phyloP scores from a whole-genome alignment of 1,284 basidiomycete species.

The Chondrostereum purpureum region DNA sequence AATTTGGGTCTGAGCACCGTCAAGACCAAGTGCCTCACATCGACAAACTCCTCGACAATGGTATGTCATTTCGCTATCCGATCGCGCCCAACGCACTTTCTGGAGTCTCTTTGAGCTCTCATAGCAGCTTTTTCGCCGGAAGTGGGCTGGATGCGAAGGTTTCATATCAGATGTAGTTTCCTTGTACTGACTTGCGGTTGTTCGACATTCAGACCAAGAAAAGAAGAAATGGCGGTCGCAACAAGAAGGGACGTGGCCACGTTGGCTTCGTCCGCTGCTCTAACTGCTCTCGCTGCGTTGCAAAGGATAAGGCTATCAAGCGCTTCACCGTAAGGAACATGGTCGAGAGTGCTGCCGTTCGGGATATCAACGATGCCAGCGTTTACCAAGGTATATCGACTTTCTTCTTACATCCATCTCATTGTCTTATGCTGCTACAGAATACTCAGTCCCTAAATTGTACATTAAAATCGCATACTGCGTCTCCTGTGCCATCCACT shows the following conservation, averaged over 20 bases:
- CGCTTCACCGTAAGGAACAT: constrained; percentile 99
- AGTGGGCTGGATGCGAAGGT: neutral
- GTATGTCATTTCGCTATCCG: neutral
- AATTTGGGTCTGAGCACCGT: constrained; percentile 1
- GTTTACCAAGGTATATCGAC: constrained; percentile 79
- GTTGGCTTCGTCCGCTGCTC: constrained; percentile 93
- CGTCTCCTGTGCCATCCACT: constrained; percentile 99
- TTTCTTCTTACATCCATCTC: neutral
- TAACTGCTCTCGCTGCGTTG: constrained; percentile 94
- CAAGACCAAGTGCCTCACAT: constrained; percentile 1
- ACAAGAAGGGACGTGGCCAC: constrained; percentile 98
- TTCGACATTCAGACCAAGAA: constrained; percentile 85
- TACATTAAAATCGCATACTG: constrained; percentile 99
- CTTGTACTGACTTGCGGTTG: neutral
- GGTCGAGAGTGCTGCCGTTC: constrained; percentile 97
- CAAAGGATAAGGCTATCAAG: constrained; percentile 99
- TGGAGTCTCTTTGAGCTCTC: neutral
- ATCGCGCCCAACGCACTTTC: neutral
- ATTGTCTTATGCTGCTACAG: constrained; percentile 32
- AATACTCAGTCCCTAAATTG: constrained; percentile 96
- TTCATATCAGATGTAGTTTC: neutral
- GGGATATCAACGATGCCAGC: constrained; percentile 95
- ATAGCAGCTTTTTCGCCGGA: neutral
- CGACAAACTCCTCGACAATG: neutral
- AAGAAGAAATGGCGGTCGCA: constrained; percentile 96